A percentile compares a stretch with the other conserved stretches of the same genome.
Conservation (phyloP, 371 early-diverging fungal species). For the Lichtheimia ramosa region DNA sequence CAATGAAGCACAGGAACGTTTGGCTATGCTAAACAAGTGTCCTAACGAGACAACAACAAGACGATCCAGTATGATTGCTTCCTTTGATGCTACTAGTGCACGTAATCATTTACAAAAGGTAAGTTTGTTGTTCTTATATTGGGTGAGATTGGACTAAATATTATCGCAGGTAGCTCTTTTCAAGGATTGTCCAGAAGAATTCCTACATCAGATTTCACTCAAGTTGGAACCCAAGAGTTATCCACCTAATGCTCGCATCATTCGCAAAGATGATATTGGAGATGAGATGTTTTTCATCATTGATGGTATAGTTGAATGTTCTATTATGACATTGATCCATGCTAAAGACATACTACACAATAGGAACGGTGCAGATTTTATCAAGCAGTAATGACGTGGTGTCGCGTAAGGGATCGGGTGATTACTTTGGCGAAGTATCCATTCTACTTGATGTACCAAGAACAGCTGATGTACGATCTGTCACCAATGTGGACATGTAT, state of each 20-base stretch:
- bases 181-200: conserved; percentile 50
- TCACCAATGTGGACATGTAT: conserved; percentile 54
- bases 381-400: conserved; percentile 15
- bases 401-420: conserved; percentile 46
- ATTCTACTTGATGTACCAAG: conserved; percentile 77
- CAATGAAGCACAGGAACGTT: conserved; percentile 61
- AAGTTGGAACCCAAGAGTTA: conserved; percentile 53
- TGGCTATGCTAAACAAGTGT: conserved; percentile 35
- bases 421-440: conserved; percentile 79
- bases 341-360: background rate
- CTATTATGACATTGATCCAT: background rate
- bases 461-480: conserved; percentile 75
- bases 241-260: conserved; percentile 46
- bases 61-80: conserved; percentile 12
- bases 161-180: conserved; percentile 51
- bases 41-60: conserved; percentile 4
- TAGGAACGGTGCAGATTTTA: conserved; percentile 37
- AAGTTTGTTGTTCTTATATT: background rate
- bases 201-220: conserved; percentile 52
- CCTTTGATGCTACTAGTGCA: conserved; percentile 22
- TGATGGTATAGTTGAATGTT: conserved; percentile 50
- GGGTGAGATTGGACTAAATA: background rate
- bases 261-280: conserved; percentile 72
- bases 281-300: conserved; percentile 82
- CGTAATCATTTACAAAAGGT: conserved; percentile 35